Evolutionary conservation across 306 rosid species (phyloP).

Genomic region (Mimosa pudica): DNA sequence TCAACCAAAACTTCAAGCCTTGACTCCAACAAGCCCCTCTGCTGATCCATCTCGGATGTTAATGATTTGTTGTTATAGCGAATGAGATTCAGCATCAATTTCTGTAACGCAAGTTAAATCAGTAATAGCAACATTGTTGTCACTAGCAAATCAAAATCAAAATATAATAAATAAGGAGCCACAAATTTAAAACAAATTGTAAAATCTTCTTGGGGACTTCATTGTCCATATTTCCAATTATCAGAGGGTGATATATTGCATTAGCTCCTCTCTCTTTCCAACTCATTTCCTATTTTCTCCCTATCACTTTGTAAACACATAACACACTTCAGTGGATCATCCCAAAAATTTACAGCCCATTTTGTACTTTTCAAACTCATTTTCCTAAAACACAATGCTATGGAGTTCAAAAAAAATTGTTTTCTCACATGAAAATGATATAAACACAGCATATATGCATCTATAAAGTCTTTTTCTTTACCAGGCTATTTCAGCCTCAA

Average conservation of each 20-base stretch:
- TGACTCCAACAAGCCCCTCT: slow-evolving; percentile 45
- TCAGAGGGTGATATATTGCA: not conserved
- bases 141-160: slow-evolving; percentile 24
- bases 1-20: slow-evolving; percentile 62
- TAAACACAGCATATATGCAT: not conserved
- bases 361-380: not conserved
- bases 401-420: not conserved
- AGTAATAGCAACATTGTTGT: slow-evolving; percentile 9
- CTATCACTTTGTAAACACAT: not conserved
- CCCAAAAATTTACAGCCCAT: not conserved
- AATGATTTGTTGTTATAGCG: slow-evolving; percentile 46
- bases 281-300: not conserved
- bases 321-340: not conserved
- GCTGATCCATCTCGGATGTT: slow-evolving; percentile 19
- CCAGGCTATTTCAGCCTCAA: not conserved
- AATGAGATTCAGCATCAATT: slow-evolving; percentile 70
- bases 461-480: not conserved
- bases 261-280: not conserved
- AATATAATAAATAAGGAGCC: not conserved
- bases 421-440: not conserved
- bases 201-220: not conserved
- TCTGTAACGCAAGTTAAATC: slow-evolving; percentile 51
- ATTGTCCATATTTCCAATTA: not conserved
- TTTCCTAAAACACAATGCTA: not conserved
- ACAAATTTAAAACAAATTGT: not conserved